A percentile compares a stretch with the other conserved stretches of the same genome.
These are phyloP conservation scores for Lactarius hatsudake DNA, from an alignment of 768 basidiomycete species.

Conservation along the genomic window DNA sequence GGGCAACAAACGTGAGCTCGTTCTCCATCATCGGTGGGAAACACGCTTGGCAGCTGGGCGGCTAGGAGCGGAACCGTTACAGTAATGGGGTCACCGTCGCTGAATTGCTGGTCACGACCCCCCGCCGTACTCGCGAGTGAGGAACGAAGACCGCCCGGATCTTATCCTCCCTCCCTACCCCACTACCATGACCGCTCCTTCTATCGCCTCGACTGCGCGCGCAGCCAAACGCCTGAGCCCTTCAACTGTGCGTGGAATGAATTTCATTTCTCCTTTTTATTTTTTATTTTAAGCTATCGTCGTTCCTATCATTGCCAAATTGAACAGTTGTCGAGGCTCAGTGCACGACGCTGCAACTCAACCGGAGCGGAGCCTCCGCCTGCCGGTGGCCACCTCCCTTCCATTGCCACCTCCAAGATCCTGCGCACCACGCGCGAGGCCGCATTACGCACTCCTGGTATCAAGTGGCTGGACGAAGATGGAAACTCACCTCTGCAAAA, in stretches of 20 bases:
- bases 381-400: conserved; percentile 73
- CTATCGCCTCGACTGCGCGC: conserved; percentile 26
- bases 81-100: background rate
- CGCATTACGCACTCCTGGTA: conserved; percentile 68
- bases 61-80: background rate
- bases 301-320: background rate
- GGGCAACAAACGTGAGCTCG: conserved; percentile 82
- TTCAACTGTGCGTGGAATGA: conserved; percentile 11
- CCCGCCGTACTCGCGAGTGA: conserved; percentile 20
- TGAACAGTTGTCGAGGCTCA: conserved; percentile 13
- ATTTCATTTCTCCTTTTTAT: background rate
- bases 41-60: conserved; percentile 13
- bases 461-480: conserved; percentile 69
- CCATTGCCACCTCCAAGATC: conserved; percentile 65
- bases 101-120: conserved; percentile 25
- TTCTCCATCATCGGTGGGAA: conserved; percentile 54
- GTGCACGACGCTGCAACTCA: conserved; percentile 22
- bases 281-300: conserved; percentile 2
- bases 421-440: conserved; percentile 64
- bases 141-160: conserved; percentile 27
- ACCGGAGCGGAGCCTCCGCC: conserved; percentile 62
- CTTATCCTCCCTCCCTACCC: conserved; percentile 28
- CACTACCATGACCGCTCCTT: conserved; percentile 30
- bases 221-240: conserved; percentile 22
- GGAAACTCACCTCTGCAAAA: conserved; percentile 40